Evolutionary conservation across 108 stramenopile genomes (phyloP), one percentile per base, ranked within the genome.

Genomic region (Craspedostauros australis): DNA sequence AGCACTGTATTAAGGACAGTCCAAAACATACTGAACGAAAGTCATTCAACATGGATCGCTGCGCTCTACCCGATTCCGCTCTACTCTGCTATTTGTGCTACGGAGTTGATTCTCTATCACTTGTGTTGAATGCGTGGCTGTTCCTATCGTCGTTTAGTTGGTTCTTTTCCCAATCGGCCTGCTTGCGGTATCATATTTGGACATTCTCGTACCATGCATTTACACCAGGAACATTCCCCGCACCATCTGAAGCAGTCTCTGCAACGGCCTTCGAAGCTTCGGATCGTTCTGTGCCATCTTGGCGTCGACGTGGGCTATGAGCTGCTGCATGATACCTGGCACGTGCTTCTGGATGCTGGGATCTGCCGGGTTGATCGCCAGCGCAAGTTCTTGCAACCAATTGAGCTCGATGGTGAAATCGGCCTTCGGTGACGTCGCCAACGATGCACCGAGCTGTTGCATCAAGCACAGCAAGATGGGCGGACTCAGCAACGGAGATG

Each of bases 341-440:
- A 86, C 70, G 61, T 87, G 82, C 39, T 64, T 56, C 41, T 72
- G 39, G 51, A 95, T 93, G 20, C 51, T 80, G 6, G 56, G 48
- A 64, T 93, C 70, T 6, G 47, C 41, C 5, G 94, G 88, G 51
- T 93, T 83, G 46, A 95, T 62, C 6, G 84, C 75, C 19, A 93
- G 65, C 7, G 88, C 79, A 68, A 88, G 73, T 54, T 88, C 84
- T 60, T 93, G 91, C 41, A 95, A 58, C 94, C 94, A 95, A n/a
- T 60, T 51, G 33, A 92, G 46, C 44, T 80, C 72, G 4, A 66
- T 65, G 28, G 73, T 44, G 20, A 95, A 55, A 38, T 91, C 76
- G 12, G 20, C 48, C 22, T 64, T 46, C 36, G 46, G 49, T 12
- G 73, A 44, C 3, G 39, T 52, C 2, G 61, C 64, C 25, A 93